Conservation (phyloP, 768 basidiomycete species). For the Grammothele lineata region DNA sequence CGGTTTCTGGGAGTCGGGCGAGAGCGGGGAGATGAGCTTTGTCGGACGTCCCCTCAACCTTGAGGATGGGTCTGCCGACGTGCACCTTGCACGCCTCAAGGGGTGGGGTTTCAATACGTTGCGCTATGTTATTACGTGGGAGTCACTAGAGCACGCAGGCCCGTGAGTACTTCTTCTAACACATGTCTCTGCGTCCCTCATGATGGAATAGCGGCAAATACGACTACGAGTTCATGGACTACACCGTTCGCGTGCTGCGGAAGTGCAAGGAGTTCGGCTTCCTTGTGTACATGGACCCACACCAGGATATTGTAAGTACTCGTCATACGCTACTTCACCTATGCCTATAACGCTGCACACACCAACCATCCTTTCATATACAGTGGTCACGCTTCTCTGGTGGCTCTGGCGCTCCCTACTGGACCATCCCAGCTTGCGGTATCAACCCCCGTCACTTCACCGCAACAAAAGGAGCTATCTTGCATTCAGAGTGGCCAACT, state of each 20-base stretch:
- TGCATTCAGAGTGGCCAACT: conserved; percentile 86
- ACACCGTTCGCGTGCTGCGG: conserved; percentile 78
- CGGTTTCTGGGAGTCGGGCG: conserved; percentile 79
- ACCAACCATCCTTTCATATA: background rate
- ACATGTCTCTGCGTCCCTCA: background rate
- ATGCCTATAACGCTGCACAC: too few relatives aligned
- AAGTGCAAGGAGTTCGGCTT: conserved; percentile 94
- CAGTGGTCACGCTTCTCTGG: conserved; percentile 96
- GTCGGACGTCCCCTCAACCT: conserved; percentile 75
- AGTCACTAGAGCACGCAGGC: conserved; percentile 87
- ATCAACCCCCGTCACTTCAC: conserved; percentile 84
- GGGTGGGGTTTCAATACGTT: conserved; percentile 95
- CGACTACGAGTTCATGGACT: conserved; percentile 90
- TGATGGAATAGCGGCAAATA: conserved; percentile 65
- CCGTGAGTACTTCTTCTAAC: conserved; percentile 62
- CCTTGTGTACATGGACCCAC: conserved; percentile 89
- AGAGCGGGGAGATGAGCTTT: conserved; percentile 66
- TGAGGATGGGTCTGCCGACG: conserved; percentile 81
- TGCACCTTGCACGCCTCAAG: conserved; percentile 77
- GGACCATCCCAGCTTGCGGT: conserved; percentile 89
- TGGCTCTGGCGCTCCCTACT: conserved; percentile 92
- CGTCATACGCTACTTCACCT: too few relatives aligned
- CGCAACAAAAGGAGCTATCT: conserved; percentile 76
- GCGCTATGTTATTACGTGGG: conserved; percentile 88
- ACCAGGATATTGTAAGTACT: conserved; percentile 77